Evolutionary conservation across 2,329 filamentous ascomycete species (phyloP), one percentile per base, ranked within the genome.

Genomic region (Pseudogymnoascus sp.): DNA sequence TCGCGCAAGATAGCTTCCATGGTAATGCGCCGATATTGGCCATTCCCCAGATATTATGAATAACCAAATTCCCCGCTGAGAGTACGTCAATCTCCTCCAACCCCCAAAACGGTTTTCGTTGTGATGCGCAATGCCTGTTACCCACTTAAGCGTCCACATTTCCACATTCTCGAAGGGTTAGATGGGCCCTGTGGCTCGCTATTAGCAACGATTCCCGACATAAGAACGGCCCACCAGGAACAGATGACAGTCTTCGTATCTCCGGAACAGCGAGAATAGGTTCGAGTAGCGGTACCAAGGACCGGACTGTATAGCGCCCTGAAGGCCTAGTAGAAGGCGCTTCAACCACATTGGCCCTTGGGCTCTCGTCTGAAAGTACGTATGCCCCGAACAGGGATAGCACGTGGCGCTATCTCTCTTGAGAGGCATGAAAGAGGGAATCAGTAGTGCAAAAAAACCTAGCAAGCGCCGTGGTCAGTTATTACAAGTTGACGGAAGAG

Each of bases 101-200:
- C 51, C 51, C 51, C 26, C 51, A 57, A 57, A 57, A 57, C 51
- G 51, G 51, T 5, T 57, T 57, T 57, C 26, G 51, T 12, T 34
- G 26, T 57, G 51, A 57, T 57, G 51, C 51, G 51, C 29, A 34
- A 57, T 57, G 51, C 51, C 51, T 57, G 51, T 57, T 57, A 57
- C 51, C 51, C 51, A 57, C 51, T 57, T 57, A 57, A 34, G 29
- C 51, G 51, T 57, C 51, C 51, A 34, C 51, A 54, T 57, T 34
- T 57, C 51, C 51, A 34, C 51, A 54, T 57, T 34, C 51, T 34
- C 51, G 29, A 57, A 57, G 51, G 11, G 51, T 18, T 18, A 34
- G n/a, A 57, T 36, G 51, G 29, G 51, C 51, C 47, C 51, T 57
- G 29, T 36, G 34, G 29, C 51, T 34, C 29, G 11, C 51, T 57